Conservation (phyloP, 75 land plant species). For the Selaginella tamariscina region DNA sequence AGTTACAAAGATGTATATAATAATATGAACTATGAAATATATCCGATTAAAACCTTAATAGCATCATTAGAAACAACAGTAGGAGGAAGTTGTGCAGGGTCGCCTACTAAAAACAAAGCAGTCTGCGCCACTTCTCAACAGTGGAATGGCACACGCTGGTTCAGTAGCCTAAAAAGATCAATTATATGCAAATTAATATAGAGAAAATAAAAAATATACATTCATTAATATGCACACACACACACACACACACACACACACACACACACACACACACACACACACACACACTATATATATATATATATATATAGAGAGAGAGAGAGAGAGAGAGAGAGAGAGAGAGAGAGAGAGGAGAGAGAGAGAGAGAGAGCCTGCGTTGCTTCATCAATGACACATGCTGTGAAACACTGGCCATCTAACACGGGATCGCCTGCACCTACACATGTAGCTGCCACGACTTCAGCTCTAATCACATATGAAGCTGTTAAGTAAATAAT, state of each 20-base stretch:
- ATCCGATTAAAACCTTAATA: conserved; percentile 14
- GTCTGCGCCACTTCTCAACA: conserved; percentile 33
- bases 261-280: too few relatives aligned
- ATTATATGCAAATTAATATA: too few relatives aligned
- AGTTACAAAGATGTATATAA: background rate
- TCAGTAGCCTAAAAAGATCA: conserved; percentile 26
- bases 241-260: too few relatives aligned
- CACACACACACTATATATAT: too few relatives aligned
- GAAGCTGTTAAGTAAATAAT: too few relatives aligned
- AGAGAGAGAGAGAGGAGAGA: too few relatives aligned
- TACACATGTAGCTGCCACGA: conserved; percentile 30
- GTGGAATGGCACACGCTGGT: conserved; percentile 28
- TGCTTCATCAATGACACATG: conserved; percentile 38
- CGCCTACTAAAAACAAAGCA: conserved; percentile 30
- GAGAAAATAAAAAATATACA: too few relatives aligned
- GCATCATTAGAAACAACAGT: conserved; percentile 30
- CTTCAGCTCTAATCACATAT: conserved; percentile 30
- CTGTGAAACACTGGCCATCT: conserved; percentile 19
- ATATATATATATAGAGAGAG: too few relatives aligned
- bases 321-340: too few relatives aligned
- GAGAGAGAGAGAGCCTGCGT: conserved; percentile 25
- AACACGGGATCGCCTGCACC: conserved; percentile 28
- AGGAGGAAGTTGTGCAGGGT: conserved; percentile 39
- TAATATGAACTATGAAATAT: background rate
- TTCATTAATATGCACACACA: too few relatives aligned